Conservation (phyloP, 108 stramenopile species). For the Stephanodiscus minutulus region DNA sequence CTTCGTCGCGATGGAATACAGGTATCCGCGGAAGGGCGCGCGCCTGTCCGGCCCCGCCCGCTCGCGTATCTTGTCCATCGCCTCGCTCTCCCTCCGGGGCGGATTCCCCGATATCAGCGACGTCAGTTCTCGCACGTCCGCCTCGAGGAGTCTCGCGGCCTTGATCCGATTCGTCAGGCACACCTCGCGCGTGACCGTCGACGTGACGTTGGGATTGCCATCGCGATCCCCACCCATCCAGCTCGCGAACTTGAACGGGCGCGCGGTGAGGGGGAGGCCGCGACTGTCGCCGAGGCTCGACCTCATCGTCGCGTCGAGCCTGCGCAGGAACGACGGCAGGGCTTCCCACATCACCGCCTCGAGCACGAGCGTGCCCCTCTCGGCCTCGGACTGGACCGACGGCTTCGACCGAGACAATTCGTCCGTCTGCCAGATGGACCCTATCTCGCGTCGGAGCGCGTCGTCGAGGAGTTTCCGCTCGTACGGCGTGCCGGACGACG, state of each 20-base stretch:
- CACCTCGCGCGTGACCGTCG: slow-evolving; percentile 89
- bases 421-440: slow-evolving; percentile 85
- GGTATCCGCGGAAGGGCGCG: slow-evolving; percentile 73
- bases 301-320: slow-evolving; percentile 83
- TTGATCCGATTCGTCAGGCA: slow-evolving; percentile 79
- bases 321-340: slow-evolving; percentile 85
- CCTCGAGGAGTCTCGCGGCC: slow-evolving; percentile 76
- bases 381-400: slow-evolving; percentile 91
- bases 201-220: slow-evolving; percentile 97
- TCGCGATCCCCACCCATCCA: slow-evolving; percentile 99
- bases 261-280: slow-evolving; percentile 77
- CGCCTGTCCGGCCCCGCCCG: slow-evolving; percentile 58
- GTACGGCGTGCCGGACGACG: slow-evolving; percentile 46
- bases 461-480: slow-evolving; percentile 59
- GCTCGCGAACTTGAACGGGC: slow-evolving; percentile 89
- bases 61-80: slow-evolving; percentile 47
- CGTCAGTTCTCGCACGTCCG: slow-evolving; percentile 69
- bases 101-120: slow-evolving; percentile 60
- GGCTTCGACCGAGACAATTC: slow-evolving; percentile 92
- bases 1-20: slow-evolving; percentile 67
- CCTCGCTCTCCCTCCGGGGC: slow-evolving; percentile 27
- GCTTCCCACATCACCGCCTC: slow-evolving; percentile 97
- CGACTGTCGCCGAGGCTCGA: slow-evolving; percentile 54
- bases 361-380: slow-evolving; percentile 89
- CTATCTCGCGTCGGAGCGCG: slow-evolving; percentile 73